phyloP scores from a whole-genome alignment of 805 yeast species.

The Saccharomycodes ludwigii region DNA sequence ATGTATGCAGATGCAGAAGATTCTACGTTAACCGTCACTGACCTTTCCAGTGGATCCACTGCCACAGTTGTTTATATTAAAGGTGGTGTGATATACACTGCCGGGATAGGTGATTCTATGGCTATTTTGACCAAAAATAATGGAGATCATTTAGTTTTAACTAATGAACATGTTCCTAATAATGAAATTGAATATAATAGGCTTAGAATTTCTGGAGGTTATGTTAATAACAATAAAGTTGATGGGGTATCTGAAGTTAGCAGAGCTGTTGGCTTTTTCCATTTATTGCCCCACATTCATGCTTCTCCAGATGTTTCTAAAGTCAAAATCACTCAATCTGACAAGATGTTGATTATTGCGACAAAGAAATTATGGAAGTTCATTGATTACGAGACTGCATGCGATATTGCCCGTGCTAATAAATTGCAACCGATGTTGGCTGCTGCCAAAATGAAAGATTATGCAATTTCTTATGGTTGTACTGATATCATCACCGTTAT shows the following conservation, averaged over 20 bases:
- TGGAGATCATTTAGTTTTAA: constrained; percentile 66
- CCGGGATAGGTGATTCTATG: constrained; percentile 85
- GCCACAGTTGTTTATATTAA: constrained; percentile 71
- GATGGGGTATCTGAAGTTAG: constrained; percentile 78
- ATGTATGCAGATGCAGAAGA: constrained; percentile 36
- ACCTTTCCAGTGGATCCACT: constrained; percentile 71
- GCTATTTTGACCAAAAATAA: constrained; percentile 67
- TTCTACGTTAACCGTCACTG: constrained; percentile 47
- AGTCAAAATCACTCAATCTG: constrained; percentile 48
- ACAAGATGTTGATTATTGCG: constrained; percentile 77
- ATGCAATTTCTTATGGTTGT: constrained; percentile 88
- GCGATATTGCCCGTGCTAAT: constrained; percentile 77
- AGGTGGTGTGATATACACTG: constrained; percentile 59
- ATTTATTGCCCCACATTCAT: constrained; percentile 74
- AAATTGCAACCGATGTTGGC: constrained; percentile 78
- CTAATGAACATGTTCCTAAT: constrained; percentile 78
- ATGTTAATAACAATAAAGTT: constrained; percentile 71
- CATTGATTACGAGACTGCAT: constrained; percentile 73
- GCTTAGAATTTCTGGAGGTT: constrained; percentile 85
- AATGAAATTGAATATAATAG: constrained; percentile 67
- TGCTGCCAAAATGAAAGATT: constrained; percentile 86
- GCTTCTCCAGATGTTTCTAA: constrained; percentile 74
- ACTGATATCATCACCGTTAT: constrained; percentile 66
- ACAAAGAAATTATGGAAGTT: constrained; percentile 78
- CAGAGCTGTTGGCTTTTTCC: constrained; percentile 85